Percentiles rank a stretch among this genome's conserved stretches.
These are phyloP conservation scores for Hyaloperonospora arabidopsidis DNA, from an alignment of 352 stramenopile genomes.

Conservation along the genomic window DNA sequence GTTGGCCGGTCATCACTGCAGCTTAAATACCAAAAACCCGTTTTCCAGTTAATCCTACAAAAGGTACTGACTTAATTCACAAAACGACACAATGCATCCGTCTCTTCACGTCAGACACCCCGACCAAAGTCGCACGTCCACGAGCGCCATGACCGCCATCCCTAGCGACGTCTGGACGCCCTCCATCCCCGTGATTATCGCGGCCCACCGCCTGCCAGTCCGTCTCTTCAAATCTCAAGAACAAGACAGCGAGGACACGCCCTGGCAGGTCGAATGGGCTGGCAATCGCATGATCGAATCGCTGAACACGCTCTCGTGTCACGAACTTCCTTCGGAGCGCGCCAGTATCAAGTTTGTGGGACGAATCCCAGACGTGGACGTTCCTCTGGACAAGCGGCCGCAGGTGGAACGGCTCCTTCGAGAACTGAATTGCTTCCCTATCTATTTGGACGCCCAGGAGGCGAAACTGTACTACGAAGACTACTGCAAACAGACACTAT, in stretches of 20 bases:
- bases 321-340: constrained; percentile 48
- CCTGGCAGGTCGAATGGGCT: constrained; percentile 56
- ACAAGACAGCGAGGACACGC: constrained; percentile 4
- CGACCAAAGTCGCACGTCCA: neutral
- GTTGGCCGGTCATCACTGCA: constrained; percentile 7
- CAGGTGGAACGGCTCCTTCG: constrained; percentile 41
- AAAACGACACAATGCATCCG: too few relatives aligned
- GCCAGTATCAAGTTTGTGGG: constrained; percentile 72
- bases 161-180: constrained; percentile 38
- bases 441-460: constrained; percentile 48
- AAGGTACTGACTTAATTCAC: too few relatives aligned
- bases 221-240: constrained; percentile 25
- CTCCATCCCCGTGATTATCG: constrained; percentile 62
- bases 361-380: constrained; percentile 43
- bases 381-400: constrained; percentile 42
- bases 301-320: constrained; percentile 65
- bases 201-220: constrained; percentile 58
- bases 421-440: constrained; percentile 59
- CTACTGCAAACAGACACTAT: constrained; percentile 96
- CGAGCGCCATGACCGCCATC: neutral
- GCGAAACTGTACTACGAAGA: constrained; percentile 80
- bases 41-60: too few relatives aligned
- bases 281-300: constrained; percentile 70
- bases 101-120: too few relatives aligned
- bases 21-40: too few relatives aligned